phyloP scores from a whole-genome alignment of 2,329 filamentous ascomycete species.

The Talaromyces sp. region DNA sequence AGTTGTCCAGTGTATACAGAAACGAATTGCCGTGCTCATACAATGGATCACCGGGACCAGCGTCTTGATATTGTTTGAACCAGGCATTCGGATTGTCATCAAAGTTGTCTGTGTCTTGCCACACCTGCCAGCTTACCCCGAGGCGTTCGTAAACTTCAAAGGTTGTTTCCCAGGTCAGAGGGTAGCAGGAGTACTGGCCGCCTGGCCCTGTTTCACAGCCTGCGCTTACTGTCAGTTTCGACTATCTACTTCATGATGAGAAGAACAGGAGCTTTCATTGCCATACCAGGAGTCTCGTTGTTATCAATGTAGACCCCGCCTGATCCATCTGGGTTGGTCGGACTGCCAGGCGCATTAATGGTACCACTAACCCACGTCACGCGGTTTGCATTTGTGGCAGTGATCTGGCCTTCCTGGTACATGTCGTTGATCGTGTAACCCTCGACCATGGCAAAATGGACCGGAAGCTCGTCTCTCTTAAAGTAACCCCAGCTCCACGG shows the following conservation, averaged over 20 bases:
- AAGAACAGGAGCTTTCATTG: neutral
- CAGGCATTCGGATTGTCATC: conserved; percentile 52
- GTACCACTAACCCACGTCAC: conserved; percentile 49
- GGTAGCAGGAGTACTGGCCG: conserved; percentile 42
- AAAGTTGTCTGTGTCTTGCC: conserved; percentile 48
- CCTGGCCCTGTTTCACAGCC: conserved; percentile 5
- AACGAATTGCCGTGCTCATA: conserved; percentile 45
- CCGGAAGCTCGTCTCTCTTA: conserved; percentile 48
- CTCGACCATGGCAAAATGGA: conserved; percentile 52
- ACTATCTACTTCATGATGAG: neutral
- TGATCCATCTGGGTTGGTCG: conserved; percentile 33
- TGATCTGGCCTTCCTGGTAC: conserved; percentile 50
- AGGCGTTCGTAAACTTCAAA: conserved; percentile 47
- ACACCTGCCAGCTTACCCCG: conserved; percentile 48
- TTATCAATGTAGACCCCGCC: conserved; percentile 49
- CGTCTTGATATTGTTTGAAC: conserved; percentile 50
- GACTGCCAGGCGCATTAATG: conserved; percentile 47
- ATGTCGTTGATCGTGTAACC: conserved; percentile 53
- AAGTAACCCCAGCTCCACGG: conserved; percentile 51
- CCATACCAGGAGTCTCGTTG: conserved; percentile 43
- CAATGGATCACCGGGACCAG: conserved; percentile 36
- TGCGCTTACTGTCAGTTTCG: neutral
- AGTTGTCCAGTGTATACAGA: conserved; percentile 41
- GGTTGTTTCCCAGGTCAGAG: conserved; percentile 50
- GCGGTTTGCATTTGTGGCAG: conserved; percentile 50